A percentile compares a stretch with the other conserved stretches of the same genome.
Conservation (phyloP, 139 green algal genomes). For the Nannochloris sp. region DNA sequence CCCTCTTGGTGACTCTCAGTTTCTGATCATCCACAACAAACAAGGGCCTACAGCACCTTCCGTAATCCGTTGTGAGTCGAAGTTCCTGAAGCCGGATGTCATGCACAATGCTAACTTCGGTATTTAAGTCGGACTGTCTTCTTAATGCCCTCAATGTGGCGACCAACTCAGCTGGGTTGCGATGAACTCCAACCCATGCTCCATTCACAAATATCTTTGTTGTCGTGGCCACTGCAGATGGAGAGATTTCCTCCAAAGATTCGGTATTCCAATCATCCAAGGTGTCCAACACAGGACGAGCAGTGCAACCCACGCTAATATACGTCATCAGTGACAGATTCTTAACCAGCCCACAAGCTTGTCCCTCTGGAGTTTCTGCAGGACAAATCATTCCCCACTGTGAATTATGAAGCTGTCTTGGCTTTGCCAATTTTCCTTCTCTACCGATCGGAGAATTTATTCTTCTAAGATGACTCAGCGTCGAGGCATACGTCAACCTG, state of each 20-base stretch:
- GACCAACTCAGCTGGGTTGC: slow-evolving; percentile 64
- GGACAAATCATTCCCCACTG: slow-evolving; percentile 98
- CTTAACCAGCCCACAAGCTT: slow-evolving; percentile 93
- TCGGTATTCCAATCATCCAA: slow-evolving; percentile 74
- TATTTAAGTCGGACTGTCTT: slow-evolving; percentile 61
- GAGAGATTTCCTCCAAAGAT: slow-evolving; percentile 67
- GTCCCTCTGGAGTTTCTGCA: slow-evolving; percentile 91
- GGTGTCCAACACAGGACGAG: slow-evolving; percentile 60
- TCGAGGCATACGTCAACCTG: slow-evolving; percentile 89
- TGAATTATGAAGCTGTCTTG: slow-evolving; percentile 96
- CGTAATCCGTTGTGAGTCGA: slow-evolving; percentile 76
- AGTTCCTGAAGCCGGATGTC: slow-evolving; percentile 80
- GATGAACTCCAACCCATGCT: slow-evolving; percentile 61
- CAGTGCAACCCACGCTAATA: slow-evolving; percentile 66
- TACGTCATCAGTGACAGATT: slow-evolving; percentile 97
- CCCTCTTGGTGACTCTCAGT: slow-evolving; percentile 72
- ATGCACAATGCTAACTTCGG: slow-evolving; percentile 75
- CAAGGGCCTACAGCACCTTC: slow-evolving; percentile 75
- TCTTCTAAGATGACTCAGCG: slow-evolving; percentile 88
- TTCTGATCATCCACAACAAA: slow-evolving; percentile 87
- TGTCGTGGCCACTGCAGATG: slow-evolving; percentile 41
- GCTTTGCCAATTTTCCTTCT: slow-evolving; percentile 90
- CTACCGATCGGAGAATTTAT: slow-evolving; percentile 96
- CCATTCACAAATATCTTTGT: slow-evolving; percentile 89
- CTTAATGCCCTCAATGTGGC: slow-evolving; percentile 64